Base-by-base conservation (phyloP, 2,329 filamentous ascomycete genomes). In the Stagonosporopsis vannaccii region DNA sequence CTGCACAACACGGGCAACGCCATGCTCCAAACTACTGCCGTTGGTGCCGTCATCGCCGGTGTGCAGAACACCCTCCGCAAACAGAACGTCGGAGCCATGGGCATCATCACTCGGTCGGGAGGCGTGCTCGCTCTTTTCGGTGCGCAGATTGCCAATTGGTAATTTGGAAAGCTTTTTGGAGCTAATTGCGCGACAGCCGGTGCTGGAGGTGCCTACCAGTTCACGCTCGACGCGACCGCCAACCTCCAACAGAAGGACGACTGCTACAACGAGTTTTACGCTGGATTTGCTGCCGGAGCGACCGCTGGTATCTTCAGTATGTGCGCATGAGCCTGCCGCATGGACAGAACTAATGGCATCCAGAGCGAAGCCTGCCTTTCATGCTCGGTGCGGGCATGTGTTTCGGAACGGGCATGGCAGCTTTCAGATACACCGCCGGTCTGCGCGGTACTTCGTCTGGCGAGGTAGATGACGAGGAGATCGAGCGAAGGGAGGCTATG, bases 241-340 rank as follows among this genome's bases (percentile, higher is more conserved):
- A 97, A 97, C 80, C 81, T 97, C 64, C 88, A 92, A 70, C 84
- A 92, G 78, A 92, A 90, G 80, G 86, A 97, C 56, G 93, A 97
- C 74, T 81, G 83, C 64, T 89, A 85, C 79, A 95, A 93, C 77
- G 81, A 87, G 52, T 85, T 86, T 36, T 81, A 92, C 59, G 92
- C 88, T 63, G 91, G 92, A 51, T 92, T 95, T 77, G 80, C 90
- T 46, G 87, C 85, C 45, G 93, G 93, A 63, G 81, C 87, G 39
- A 81, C 91, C 50, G 71, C 93, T 41, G 93, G 92, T 51, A 75
- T 96, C 30, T 82, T 83, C 69, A 84, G 92, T 96, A 84, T 56
- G 86, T 59, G 32, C n/a, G 22, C 20, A 17, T 17, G n/a, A 36
- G 15, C 6, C 17, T 44, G 25, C 8, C 28, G 17, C 15, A 19